phyloP scores from a whole-genome alignment of 2,329 filamentous ascomycete genomes.

The Fusarium oligoseptatum region DNA sequence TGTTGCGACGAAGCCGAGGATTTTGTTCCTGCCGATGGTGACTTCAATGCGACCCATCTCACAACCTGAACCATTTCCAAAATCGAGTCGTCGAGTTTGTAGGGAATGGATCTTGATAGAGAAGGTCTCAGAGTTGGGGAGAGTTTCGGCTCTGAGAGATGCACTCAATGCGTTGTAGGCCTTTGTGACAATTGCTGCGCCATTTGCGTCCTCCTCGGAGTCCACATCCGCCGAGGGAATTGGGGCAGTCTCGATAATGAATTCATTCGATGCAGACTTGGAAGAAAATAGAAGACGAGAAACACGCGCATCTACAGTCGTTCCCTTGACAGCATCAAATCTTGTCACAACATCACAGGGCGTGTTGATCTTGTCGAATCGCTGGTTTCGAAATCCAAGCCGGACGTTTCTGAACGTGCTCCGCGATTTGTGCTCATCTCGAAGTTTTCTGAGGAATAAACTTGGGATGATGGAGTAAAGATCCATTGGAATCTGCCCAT shows the following conservation, averaged over 20 bases:
- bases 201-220: not conserved
- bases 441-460: not conserved
- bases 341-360: not conserved
- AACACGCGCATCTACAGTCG: not conserved
- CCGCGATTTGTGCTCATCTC: not conserved
- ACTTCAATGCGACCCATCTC: not conserved
- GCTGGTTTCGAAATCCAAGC: not conserved
- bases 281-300: not conserved
- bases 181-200: not conserved
- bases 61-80: not conserved
- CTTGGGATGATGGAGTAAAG: not conserved
- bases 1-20: not conserved
- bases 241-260: not conserved
- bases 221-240: not conserved
- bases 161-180: not conserved
- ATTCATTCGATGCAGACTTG: not conserved
- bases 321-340: not conserved
- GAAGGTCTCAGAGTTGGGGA: not conserved
- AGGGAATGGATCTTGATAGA: not conserved
- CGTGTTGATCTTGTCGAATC: conserved; percentile 1
- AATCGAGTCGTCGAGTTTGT: not conserved
- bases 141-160: not conserved
- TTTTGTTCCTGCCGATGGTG: not conserved
- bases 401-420: not conserved
- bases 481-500: not conserved